Percentiles rank a stretch among this genome's conserved stretches.
Conservation (phyloP, 164 flowering plant genomes). For the Stephania cephalantha region DNA sequence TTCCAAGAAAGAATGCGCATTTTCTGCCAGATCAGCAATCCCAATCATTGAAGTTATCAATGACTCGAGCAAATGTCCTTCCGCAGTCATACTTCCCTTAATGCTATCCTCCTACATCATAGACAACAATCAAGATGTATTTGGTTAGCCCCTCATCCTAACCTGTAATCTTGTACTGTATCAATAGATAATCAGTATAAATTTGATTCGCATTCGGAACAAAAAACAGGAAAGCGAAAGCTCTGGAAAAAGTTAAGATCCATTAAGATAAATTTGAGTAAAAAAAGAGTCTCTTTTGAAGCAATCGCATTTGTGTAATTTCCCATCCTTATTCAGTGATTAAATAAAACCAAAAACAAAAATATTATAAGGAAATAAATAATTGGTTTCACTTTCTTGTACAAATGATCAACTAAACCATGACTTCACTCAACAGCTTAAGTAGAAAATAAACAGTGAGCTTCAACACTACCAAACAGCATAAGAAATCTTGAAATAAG, state of each 20-base stretch:
- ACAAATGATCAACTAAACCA: neutral
- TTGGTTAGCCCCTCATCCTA: slow-evolving; percentile 5
- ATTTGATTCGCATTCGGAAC: neutral
- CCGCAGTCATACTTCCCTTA: slow-evolving; percentile 18
- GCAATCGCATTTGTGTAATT: neutral
- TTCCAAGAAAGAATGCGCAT: slow-evolving; percentile 55
- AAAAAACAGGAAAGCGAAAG: neutral
- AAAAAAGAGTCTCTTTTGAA: neutral
- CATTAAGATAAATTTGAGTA: neutral
- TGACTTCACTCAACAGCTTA: neutral
- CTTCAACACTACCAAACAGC: neutral
- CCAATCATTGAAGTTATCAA: slow-evolving; percentile 35
- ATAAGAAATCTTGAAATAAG: too few species aligned
- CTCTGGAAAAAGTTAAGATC: neutral
- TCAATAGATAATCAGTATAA: neutral
- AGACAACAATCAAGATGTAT: neutral
- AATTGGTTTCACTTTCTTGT: neutral
- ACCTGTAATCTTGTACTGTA: neutral
- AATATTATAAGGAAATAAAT: neutral
- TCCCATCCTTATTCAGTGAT: neutral
- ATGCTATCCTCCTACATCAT: slow-evolving; percentile 32
- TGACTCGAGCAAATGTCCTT: slow-evolving; percentile 43
- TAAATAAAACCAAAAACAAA: neutral
- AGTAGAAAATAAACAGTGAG: neutral
- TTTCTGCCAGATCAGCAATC: slow-evolving; percentile 34